Percentiles rank a stretch among this genome's conserved stretches.
Conservation (phyloP, 805 yeast species). For the Debaryomyces hansenii region DNA sequence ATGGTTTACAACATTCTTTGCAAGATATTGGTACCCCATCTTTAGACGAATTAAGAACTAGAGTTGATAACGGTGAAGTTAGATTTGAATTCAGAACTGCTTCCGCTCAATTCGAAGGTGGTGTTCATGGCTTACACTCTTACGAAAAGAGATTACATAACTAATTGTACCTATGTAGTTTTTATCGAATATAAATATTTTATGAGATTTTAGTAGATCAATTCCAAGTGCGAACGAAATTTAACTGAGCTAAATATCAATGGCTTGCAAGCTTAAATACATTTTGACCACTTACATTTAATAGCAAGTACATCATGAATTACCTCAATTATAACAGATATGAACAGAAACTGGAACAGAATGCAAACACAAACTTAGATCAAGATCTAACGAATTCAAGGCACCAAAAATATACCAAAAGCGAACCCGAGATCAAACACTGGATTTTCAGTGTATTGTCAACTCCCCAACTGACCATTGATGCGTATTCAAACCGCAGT, state of each 20-base stretch:
- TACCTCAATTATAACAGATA: background rate
- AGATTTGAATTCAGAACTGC: conserved; percentile 98
- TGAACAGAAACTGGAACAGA: conserved; percentile 9
- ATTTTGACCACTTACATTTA: too few relatives aligned
- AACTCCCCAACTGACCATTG: conserved; percentile 9
- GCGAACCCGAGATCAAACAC: conserved; percentile 40
- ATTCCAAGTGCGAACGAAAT: too few relatives aligned
- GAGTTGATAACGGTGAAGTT: conserved; percentile 65
- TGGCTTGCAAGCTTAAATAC: too few relatives aligned
- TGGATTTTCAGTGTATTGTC: conserved; percentile 53
- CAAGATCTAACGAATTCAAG: conserved; percentile 58
- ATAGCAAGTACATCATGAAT: background rate
- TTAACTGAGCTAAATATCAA: too few relatives aligned
- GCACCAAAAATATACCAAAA: conserved; percentile 47
- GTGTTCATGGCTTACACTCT: conserved; percentile 93
- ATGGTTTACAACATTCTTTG: conserved; percentile 97
- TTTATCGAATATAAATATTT: too few relatives aligned
- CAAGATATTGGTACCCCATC: conserved; percentile 93
- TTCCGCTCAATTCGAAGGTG: conserved; percentile 98
- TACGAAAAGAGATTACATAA: conserved; percentile 97
- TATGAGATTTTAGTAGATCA: too few relatives aligned
- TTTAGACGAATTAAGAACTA: conserved; percentile 58
- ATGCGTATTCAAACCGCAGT: conserved; percentile 18
- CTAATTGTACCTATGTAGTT: conserved; percentile 30
- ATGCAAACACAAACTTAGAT: conserved; percentile 54